Evolutionary conservation across 2,329 filamentous ascomycete genomes (phyloP), one percentile per base, ranked within the genome.

Genomic region (Aspergillus transmontanensis): DNA sequence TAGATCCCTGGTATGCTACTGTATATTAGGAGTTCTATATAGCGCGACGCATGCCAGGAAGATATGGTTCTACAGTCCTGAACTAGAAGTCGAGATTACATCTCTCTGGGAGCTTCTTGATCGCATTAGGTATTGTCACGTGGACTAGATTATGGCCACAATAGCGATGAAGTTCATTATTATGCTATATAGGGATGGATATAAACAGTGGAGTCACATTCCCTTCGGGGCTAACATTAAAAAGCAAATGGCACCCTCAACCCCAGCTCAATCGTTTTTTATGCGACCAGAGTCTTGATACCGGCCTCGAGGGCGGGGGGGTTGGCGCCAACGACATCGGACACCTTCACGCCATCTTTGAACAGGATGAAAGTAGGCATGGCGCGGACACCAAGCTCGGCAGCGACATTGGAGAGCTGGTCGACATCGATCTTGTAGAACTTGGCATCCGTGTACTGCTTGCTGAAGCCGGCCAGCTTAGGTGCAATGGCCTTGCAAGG

Each of bases 371-470:
- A 97, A 32, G 93, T 96, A 61, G 94, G 94, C 93, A 98, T 97
- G 76, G 94, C 93, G 71, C 91, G 88, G 78, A 98, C 87, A 68
- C 87, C 87, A 67, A 95, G 88, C 76, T 95, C 88, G 73, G 89
- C 85, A 36, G 91, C 88, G 57, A 97, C 85, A 1, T 91, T 88
- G 69, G 89, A 83, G 46, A 94, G 82, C 68, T 93, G 84, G 79
- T 97, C 94, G 72, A 97, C 93, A 79, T 98, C 93, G 76, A 97
- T 84, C 86, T 97, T 95, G 86, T 88, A 88, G 82, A 97, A 97
- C 79, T 87, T 84, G 69, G 90, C 85, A 69, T 82, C 77, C 68
- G 85, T 79, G 81, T 86, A 87, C 63, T 80, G 76, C 50, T 89
- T 78, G 73, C 68, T 87, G 76, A 80, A 90, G 85, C 89, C 84